Evolutionary conservation across 2,329 filamentous ascomycete genomes (phyloP).

Genomic region (Ilyonectria destructans): DNA sequence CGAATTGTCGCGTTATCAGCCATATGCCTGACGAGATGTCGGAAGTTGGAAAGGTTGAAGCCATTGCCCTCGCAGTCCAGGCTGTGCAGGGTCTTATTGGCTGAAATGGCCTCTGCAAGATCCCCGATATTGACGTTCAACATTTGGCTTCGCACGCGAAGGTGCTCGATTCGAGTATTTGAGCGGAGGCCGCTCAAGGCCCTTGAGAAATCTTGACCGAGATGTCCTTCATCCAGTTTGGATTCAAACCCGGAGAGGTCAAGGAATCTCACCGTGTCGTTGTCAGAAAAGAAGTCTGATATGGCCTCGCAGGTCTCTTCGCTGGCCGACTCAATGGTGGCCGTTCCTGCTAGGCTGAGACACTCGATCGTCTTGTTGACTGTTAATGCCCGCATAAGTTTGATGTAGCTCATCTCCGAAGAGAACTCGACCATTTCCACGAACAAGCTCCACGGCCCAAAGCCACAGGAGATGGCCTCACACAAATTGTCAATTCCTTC

Average conservation of each 20-base stretch:
- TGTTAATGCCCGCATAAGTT: constrained; percentile 66
- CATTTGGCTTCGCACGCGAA: constrained; percentile 71
- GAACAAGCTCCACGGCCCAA: constrained; percentile 66
- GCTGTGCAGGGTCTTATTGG: constrained; percentile 66
- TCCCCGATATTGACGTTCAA: constrained; percentile 69
- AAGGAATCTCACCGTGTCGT: constrained; percentile 67
- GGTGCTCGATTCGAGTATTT: constrained; percentile 64
- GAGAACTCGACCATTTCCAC: constrained; percentile 73
- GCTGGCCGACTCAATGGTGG: constrained; percentile 64
- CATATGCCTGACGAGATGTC: constrained; percentile 63
- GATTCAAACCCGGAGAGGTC: constrained; percentile 72
- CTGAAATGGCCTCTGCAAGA: constrained; percentile 65
- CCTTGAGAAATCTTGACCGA: constrained; percentile 68
- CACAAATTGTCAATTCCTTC: constrained; percentile 67
- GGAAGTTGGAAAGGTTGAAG: constrained; percentile 68
- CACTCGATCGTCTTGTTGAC: constrained; percentile 67
- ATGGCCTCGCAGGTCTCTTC: constrained; percentile 65
- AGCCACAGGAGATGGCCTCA: constrained; percentile 62
- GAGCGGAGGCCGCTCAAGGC: constrained; percentile 64
- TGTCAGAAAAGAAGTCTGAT: constrained; percentile 67
- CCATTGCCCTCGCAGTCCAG: constrained; percentile 71
- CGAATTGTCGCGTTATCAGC: constrained; percentile 61
- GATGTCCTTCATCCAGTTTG: constrained; percentile 71
- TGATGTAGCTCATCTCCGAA: constrained; percentile 67
- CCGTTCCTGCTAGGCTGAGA: constrained; percentile 70